Evolutionary conservation across 768 basidiomycete species (phyloP).

Genomic region (Leccinum imitatum): DNA sequence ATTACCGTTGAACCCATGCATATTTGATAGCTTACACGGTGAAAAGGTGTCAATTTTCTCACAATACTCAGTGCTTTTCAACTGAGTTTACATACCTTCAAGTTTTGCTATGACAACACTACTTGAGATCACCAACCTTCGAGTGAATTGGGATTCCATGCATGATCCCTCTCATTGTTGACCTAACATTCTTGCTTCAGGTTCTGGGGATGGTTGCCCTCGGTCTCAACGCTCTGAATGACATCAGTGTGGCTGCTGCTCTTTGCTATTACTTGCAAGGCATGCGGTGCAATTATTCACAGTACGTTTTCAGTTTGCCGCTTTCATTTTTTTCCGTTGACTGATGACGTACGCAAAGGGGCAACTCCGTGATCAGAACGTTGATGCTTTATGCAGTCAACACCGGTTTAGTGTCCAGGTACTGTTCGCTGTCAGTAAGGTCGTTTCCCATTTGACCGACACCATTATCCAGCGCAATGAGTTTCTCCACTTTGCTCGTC

Average conservation of each 20-base stretch:
- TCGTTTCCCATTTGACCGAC: not conserved
- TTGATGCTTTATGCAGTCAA: constrained; percentile 62
- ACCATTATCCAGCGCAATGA: constrained; percentile 21
- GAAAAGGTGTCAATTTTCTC: constrained; percentile 37
- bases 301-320: constrained; percentile 32
- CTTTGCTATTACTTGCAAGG: constrained; percentile 55
- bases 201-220: constrained; percentile 48
- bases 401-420: constrained; percentile 66
- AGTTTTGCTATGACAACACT: constrained; percentile 46
- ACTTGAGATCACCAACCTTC: constrained; percentile 42
- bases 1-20: not conserved
- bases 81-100: not conserved
- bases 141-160: constrained; percentile 34
- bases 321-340: not conserved
- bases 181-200: constrained; percentile 29
- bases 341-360: constrained; percentile 33
- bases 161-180: not conserved
- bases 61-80: not conserved
- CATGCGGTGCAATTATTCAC: constrained; percentile 49
- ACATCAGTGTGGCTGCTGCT: constrained; percentile 49
- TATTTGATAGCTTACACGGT: constrained; percentile 41
- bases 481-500: constrained; percentile 51
- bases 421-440: not conserved
- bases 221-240: constrained; percentile 48
- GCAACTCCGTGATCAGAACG: constrained; percentile 55